Percentiles rank a stretch among this genome's conserved stretches.
phyloP scores from a whole-genome alignment of 495 filamentous ascomycete species.

The Lichenothelia convexa region DNA sequence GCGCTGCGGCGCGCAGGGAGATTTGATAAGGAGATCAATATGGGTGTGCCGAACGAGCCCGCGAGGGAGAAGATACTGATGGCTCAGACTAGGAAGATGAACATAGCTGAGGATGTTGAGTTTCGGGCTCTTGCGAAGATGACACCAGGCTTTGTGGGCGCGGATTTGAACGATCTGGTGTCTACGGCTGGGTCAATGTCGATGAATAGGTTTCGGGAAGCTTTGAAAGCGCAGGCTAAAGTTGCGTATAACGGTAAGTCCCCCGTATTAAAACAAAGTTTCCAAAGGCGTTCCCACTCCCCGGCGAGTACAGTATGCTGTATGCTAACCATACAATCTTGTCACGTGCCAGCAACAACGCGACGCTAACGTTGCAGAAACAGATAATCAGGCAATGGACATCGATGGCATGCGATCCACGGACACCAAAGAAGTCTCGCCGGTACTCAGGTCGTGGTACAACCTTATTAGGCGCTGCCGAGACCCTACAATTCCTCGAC shows the following conservation, averaged over 20 bases:
- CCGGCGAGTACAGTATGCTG: too few relatives aligned
- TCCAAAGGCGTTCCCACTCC: too few relatives aligned
- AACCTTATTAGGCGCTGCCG: conserved; percentile 36
- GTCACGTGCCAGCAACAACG: too few relatives aligned
- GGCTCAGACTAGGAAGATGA: conserved; percentile 53
- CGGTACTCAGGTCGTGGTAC: too few relatives aligned
- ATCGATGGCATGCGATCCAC: conserved; percentile 14
- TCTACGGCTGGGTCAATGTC: conserved; percentile 47
- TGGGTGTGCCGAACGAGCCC: conserved; percentile 78
- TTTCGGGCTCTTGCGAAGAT: conserved; percentile 65
- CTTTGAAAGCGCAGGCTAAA: conserved; percentile 16
- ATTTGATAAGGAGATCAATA: conserved; percentile 86
- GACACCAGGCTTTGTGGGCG: conserved; percentile 88
- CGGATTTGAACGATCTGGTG: conserved; percentile 45
- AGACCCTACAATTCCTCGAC: conserved; percentile 21
- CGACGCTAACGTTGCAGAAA: too few relatives aligned
- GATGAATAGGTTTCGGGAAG: conserved; percentile 22
- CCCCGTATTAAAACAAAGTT: too few relatives aligned
- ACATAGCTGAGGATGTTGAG: conserved; percentile 52
- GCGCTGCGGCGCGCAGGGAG: conserved; percentile 70
- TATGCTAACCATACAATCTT: too few relatives aligned
- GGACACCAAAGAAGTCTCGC: too few relatives aligned
- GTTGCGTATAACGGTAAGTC: too few relatives aligned
- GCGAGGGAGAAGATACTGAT: conserved; percentile 71
- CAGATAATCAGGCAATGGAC: conserved; percentile 19